Base-by-base conservation (phyloP, 192 early-diverging fungal species). In the Coemansia erecta region DNA sequence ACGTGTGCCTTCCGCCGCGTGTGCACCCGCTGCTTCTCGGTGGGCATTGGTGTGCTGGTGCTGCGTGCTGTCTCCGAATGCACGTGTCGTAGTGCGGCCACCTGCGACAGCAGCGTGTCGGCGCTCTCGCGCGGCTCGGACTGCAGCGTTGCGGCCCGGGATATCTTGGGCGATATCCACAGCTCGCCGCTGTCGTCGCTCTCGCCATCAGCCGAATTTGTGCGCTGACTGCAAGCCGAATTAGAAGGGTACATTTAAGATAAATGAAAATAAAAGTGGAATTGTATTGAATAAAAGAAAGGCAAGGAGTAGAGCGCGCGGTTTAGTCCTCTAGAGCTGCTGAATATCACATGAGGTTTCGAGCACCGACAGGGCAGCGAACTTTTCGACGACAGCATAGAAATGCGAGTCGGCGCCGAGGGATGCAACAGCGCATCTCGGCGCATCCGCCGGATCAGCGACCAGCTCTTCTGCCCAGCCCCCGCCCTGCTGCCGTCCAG, bases 371-470 rank as follows among this genome's bases (percentile, higher is more conserved):
- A 82, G 24, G 7, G 68, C 51, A 45, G 72, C 58, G 51, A 83
- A 85, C 46, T 66, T 81, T 46, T 77, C 70, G 10, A 85, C 40
- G 2, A 85, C 62, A 4, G 63, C 55, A 56, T 82, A 85, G 8
- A 37, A 7, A 37, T 37, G 35, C 10, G 35, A 37, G 35, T 37
- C 35, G 35, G 35, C 10, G 35, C 8, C 10, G 35, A 1, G 2
- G 3, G 10, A 37, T 37, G 35, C 10, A 37, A 1, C 8, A 37
- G 35, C 35, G 35, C 35, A 37, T 37, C 8, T 15, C 11, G 43
- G 44, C 8, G n/a, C 44, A 46, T 37, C 8, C 8, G 10, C 35
- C 8, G 35, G 35, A 37, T 37, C 35, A 37, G 35, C 46, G 10
- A 8, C 46, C 1, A 7, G 10, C 21, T 22, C 22, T 24, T 51